Base-by-base conservation (phyloP, 768 basidiomycete species). In the Leccinum subgranulosum region DNA sequence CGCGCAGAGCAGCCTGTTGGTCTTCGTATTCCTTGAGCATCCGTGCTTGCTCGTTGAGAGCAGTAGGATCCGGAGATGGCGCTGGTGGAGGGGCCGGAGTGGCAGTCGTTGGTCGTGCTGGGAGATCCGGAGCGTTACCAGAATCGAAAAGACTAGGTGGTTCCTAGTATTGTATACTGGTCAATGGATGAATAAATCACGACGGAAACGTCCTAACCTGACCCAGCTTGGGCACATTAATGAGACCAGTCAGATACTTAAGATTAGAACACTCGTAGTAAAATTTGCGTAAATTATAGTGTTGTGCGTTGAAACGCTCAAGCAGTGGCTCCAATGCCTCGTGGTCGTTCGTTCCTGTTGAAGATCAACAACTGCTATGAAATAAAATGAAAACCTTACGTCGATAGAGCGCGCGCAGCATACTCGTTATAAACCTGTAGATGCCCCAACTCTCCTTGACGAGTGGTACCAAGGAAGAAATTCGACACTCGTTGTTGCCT, bases 401-500 rank as follows among this genome's bases (percentile, higher is more conserved):
- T 76, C 97, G 80, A 69, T 96, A 92, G 90, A 99, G 92, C 1
- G 97, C 97, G 25, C 97, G 82, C 70, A 98, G 77, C 97, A 99
- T 99, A 75, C 92, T 95, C 10, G 96, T 98, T 69, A 98, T 95
- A 75, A 98, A 99, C 48, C 93, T 84, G 75, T 99, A 99, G 57
- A 99, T 99, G 36, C 96, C 96, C 86, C 95, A 99, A 65, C 93
- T 96, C 75, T 99, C 97, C 75, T 99, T 99, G 54, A 99, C 97
- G 12, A 98, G 81, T 23, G 97, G 96, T 2, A 99, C 97, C 49
- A 99, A 77, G 2, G 97, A 80, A 33, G 95, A 96, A 59, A 99
- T 99, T 28, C 45, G 88, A 73, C 95, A 97, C 75, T 99, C 97
- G 63, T 99, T 99, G 69, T 97, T 98, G 49, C 85, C 78, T 17